A percentile compares a stretch with the other conserved stretches of the same genome.
phyloP scores from a whole-genome alignment of 2,329 filamentous ascomycete species.

The Biscogniauxia mediterranea region DNA sequence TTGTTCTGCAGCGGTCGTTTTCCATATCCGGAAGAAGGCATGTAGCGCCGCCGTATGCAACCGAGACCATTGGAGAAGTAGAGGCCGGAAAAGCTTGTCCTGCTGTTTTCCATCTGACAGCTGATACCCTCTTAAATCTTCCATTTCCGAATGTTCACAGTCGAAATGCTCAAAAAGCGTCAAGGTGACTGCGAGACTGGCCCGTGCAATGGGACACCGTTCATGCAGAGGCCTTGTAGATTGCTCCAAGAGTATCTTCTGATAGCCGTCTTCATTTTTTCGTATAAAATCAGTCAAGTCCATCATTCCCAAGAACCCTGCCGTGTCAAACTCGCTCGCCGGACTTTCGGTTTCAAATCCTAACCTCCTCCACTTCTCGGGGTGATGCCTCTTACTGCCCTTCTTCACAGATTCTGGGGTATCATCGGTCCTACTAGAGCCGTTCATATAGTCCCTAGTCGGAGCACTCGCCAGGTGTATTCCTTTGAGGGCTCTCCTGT shows the following conservation, averaged over 20 bases:
- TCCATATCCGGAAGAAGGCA: conserved; percentile 91
- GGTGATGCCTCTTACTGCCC: conserved; percentile 71
- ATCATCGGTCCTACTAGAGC: conserved; percentile 36
- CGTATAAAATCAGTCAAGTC: conserved; percentile 91
- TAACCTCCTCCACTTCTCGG: conserved; percentile 88
- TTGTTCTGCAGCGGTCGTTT: conserved; percentile 77
- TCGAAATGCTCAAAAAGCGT: conserved; percentile 96
- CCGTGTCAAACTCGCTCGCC: conserved; percentile 76
- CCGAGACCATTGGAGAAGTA: conserved; percentile 89
- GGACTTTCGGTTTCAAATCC: conserved; percentile 92
- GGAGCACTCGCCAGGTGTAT: conserved; percentile 81
- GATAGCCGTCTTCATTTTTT: conserved; percentile 88
- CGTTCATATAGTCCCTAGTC: conserved; percentile 34
- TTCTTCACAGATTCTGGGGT: conserved; percentile 47
- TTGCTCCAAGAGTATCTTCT: conserved; percentile 89
- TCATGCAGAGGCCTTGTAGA: conserved; percentile 67
- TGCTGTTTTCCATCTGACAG: conserved; percentile 75
- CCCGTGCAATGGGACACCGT: conserved; percentile 82
- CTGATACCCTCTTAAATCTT: conserved; percentile 75
- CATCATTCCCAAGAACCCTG: conserved; percentile 95
- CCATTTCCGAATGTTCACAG: conserved; percentile 77
- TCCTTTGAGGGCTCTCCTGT: conserved; percentile 81
- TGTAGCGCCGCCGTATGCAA: conserved; percentile 83
- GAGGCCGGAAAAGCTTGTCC: conserved; percentile 81
- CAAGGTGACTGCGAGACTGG: conserved; percentile 81